Evolutionary conservation across 163 green algal genomes (phyloP), one percentile per base, ranked within the genome.

Genomic region (Trebouxiophyceae sp.): DNA sequence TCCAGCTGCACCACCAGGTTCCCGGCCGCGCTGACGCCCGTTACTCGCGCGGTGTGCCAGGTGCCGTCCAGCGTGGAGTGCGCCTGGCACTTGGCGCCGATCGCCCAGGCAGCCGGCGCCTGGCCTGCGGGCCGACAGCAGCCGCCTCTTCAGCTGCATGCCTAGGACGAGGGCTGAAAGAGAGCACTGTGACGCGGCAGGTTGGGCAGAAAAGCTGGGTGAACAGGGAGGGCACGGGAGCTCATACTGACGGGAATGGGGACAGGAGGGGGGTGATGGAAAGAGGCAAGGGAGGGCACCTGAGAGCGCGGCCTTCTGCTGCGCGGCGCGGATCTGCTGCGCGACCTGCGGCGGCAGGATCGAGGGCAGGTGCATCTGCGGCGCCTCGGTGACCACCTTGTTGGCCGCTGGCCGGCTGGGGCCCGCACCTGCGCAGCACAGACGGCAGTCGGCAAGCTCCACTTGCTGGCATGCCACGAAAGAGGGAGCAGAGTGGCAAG

Each of bases 1-100:
- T 87, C 84, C 74, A 90, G 95, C 22, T 71, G 56, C 4, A 96
- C 84, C 5, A 96, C 73, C 61, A 93, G 90, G 22, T 83, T 80
- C 56, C 82, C 84, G 0, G 56, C 56, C 1, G 67, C 67, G 12
- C 72, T 82, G 7, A 89, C 76, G 22, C 58, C 73, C 45, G 79
- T 77, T 26, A 95, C 78, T 6, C 54, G 68, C 1, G 62, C 84
- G 1, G 82, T 70, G 33, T 84, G 91, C 69, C 78, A 91, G 56
- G 91, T 64, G 0, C 82, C 84, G 45, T 96, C 89, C 0, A 63
- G 75, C 24, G 60, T 75, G 70, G 89, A 92, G 33, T 88, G 4
- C 2, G 88, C 86, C 39, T 85, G 63, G 27, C 79, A 85, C 54
- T 80, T 71, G 2, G 82, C 81, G 4, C 86, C 87, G 1, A 92